These are phyloP conservation scores for Emergomyces pasteurianus DNA, from an alignment of 2,329 filamentous ascomycete species.

Conservation along the genomic window DNA sequence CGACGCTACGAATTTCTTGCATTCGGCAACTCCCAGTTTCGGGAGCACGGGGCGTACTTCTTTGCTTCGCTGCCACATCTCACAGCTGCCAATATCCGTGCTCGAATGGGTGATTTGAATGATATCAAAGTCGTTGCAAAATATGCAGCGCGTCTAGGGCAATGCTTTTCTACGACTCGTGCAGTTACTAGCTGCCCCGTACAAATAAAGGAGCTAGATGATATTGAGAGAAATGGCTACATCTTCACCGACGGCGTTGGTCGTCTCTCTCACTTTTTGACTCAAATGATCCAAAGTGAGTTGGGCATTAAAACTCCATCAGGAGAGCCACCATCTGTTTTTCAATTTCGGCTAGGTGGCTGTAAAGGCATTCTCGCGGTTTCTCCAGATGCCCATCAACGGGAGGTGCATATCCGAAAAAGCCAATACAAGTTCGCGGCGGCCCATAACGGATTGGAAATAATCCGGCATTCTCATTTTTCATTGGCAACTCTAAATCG, in stretches of 20 bases:
- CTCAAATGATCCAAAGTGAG: constrained; percentile 59
- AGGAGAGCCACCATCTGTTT: constrained; percentile 59
- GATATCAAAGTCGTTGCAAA: constrained; percentile 80
- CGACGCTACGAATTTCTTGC: constrained; percentile 81
- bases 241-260: constrained; percentile 89
- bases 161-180: constrained; percentile 90
- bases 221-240: constrained; percentile 56
- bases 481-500: constrained; percentile 74
- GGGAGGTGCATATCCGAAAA: constrained; percentile 63
- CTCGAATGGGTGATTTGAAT: constrained; percentile 75
- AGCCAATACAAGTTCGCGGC: constrained; percentile 83
- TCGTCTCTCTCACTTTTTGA: constrained; percentile 71
- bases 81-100: constrained; percentile 63
- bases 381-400: constrained; percentile 54
- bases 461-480: constrained; percentile 68
- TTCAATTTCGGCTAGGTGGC: constrained; percentile 84
- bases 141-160: constrained; percentile 76
- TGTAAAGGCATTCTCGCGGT: constrained; percentile 80
- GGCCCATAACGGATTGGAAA: constrained; percentile 60
- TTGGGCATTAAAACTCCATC: constrained; percentile 47
- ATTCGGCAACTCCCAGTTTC: constrained; percentile 89
- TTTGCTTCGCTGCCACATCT: constrained; percentile 60
- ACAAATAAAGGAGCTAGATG: constrained; percentile 47
- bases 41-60: constrained; percentile 86
- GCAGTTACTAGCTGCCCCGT: constrained; percentile 55